A percentile compares a stretch with the other conserved stretches of the same genome.
These are phyloP conservation scores for Ulota crispa DNA, from an alignment of 225 moss, liverwort and hornwort genomes.

Conservation along the genomic window DNA sequence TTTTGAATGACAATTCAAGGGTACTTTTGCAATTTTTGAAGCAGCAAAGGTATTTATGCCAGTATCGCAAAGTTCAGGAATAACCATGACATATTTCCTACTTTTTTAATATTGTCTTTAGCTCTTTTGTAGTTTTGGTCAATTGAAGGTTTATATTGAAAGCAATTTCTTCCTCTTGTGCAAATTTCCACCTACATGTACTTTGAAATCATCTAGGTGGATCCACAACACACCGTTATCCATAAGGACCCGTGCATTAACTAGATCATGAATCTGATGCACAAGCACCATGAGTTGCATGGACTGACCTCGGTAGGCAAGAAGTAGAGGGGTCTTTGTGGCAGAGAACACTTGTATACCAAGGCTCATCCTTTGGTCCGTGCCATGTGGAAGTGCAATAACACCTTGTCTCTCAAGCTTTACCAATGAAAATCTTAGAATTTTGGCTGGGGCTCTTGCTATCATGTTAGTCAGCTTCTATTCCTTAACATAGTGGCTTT, in stretches of 20 bases:
- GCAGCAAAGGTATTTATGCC: too few relatives aligned
- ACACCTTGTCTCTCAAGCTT: constrained; percentile 77
- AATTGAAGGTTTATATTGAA: background rate
- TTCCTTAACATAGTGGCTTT: constrained; percentile 30
- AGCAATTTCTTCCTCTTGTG: background rate
- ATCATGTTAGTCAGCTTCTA: constrained; percentile 25
- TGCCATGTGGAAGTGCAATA: constrained; percentile 89
- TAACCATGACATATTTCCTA: too few relatives aligned
- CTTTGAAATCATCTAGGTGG: constrained; percentile 76
- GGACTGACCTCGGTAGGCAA: constrained; percentile 88
- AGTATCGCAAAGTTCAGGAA: too few relatives aligned
- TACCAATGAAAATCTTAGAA: constrained; percentile 60
- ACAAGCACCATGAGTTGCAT: constrained; percentile 89
- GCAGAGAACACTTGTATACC: constrained; percentile 82
- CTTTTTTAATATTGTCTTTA: background rate
- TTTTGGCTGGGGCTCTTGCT: constrained; percentile 9
- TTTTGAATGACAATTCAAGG: too few relatives aligned
- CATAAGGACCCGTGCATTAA: constrained; percentile 91
- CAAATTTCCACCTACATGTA: constrained; percentile 94
- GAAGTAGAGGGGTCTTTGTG: constrained; percentile 90
- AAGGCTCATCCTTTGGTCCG: constrained; percentile 79
- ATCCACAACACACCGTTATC: constrained; percentile 64
- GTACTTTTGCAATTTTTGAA: too few relatives aligned
- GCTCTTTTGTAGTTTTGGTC: background rate
- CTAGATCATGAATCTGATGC: constrained; percentile 87